Base-by-base conservation (phyloP, 2,329 filamentous ascomycete species). In the Cladosporium velox region DNA sequence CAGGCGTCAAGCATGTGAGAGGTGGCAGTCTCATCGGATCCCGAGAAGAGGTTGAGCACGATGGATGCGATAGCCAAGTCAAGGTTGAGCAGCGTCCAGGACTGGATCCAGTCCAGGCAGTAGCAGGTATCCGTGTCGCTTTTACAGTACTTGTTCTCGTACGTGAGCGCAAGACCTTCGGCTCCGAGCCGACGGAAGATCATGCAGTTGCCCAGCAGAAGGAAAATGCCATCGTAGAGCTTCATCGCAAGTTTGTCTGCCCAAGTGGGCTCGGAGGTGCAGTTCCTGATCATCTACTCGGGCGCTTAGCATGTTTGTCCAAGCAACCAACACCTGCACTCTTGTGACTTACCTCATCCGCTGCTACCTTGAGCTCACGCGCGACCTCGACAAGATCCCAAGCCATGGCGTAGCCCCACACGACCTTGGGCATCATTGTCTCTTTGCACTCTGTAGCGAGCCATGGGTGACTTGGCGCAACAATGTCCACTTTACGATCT, bases 401-500 rank as follows among this genome's bases (percentile, higher is more conserved):
- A 21, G 10, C 32, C 6, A 38, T 14, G 8, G 54, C 54, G 7
- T 58, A 58, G 32, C 18, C 54, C 32, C 54, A 58, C 6, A 58
- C 54, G 8, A 58, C 54, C 54, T 58, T 58, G n/a, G 54, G 54
- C 32, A 38, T 58, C 54, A 58, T 58, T 26, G 54, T 6, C 14
- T 58, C 34, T 26, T 58, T 38, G 54, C 54, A 58, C 11, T 58
- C 54, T 26, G 30, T 21, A 18, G 54, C 54, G 2, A 58, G 34
- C 21, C 34, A 14, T 4, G 32, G 8, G n/a, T 58, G 54, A n/a
- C 54, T 38, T 24, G 54, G 54, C 10, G 54, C 54, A 15, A 24
- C 8, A 12, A 58, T 58, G 1, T 58, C 54, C 30, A 58, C n/a
- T 32, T n/a, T 10, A 21, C 54, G 54, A 18, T 38, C 32, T 24